Evolutionary conservation across 108 stramenopile genomes (phyloP), one percentile per base, ranked within the genome.

Genomic region (Cylindrotheca closterium): DNA sequence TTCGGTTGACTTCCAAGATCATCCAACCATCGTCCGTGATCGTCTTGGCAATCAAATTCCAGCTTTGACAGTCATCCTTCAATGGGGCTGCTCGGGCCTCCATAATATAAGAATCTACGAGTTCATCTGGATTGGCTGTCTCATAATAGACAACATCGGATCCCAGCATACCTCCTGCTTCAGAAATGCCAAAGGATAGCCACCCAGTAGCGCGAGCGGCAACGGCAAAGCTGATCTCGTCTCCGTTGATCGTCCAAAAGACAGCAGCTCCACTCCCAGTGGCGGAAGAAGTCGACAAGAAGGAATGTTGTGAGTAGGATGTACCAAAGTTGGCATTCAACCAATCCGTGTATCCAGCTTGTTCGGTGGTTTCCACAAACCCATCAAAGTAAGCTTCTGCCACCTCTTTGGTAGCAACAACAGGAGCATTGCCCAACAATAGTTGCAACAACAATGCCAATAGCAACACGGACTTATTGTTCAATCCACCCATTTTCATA

Each of bases 1-100:
- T 17, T 7, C 84, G 78, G 1, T 30, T 32, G 19, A 54, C 58
- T 63, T 85, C 84, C 23, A 85, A 49, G 28, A 85, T 79, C 19
- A 81, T 61, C 28, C 69, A 77, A 8, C 67, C 74, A 51, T 72
- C 60, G n/a, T 57, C 12, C 21, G 19, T 52, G 22, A 25, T 52
- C 23, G 2, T 46, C 24, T 24, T 47, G 51, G 5, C 15, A 23
- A 23, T 49, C 83, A 76, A 84, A 64, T 78, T 61, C 23, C 32
- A 33, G 37, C 37, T 42, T 63, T 84, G 76, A 67, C 78, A 72
- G 19, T 60, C 48, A 25, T 76, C 78, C 4, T 26, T 34, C 8
- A 50, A 51, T 19, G 58, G 52, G 3, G 47, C 51, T 7, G n/a
- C 27, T 0, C 28, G 48, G 5, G 67, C 63, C 15, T 73, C 78